A percentile compares a stretch with the other conserved stretches of the same genome.
Conservation (phyloP, 441 rosid species). For the Breynia disticha region DNA sequence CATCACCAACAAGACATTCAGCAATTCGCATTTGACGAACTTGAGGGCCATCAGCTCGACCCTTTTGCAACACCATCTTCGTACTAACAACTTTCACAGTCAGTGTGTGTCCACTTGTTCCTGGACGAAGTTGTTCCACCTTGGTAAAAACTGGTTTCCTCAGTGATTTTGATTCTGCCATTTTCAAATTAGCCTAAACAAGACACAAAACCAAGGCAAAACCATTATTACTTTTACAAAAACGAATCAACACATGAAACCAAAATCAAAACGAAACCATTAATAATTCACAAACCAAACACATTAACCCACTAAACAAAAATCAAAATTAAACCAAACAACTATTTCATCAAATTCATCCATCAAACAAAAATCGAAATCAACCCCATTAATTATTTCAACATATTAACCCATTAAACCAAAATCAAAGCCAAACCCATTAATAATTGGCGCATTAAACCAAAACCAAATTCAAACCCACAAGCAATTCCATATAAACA, state of each 20-base stretch:
- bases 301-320: no score
- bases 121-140: constrained; percentile 78
- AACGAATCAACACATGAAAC: no score
- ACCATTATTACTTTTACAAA: no score
- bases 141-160: constrained; percentile 70
- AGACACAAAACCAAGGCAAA: no score
- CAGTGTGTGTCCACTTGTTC: constrained; percentile 68
- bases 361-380: no score
- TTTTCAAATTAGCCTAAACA: constrained; percentile 19
- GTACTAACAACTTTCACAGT: constrained; percentile 64
- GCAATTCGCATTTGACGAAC: constrained; percentile 67
- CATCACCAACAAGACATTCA: constrained; percentile 88
- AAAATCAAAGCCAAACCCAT: no score
- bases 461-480: neutral
- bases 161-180: constrained; percentile 67
- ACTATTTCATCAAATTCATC: no score
- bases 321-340: no score
- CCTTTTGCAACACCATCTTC: constrained; percentile 71
- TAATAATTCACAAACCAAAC: no score
- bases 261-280: neutral
- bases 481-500: neutral
- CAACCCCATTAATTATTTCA: no score
- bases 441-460: no score
- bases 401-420: no score
- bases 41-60: constrained; percentile 64